These are phyloP conservation scores for Hypoxylon cercidicola DNA, from an alignment of 495 filamentous ascomycete species.

Conservation along the genomic window DNA sequence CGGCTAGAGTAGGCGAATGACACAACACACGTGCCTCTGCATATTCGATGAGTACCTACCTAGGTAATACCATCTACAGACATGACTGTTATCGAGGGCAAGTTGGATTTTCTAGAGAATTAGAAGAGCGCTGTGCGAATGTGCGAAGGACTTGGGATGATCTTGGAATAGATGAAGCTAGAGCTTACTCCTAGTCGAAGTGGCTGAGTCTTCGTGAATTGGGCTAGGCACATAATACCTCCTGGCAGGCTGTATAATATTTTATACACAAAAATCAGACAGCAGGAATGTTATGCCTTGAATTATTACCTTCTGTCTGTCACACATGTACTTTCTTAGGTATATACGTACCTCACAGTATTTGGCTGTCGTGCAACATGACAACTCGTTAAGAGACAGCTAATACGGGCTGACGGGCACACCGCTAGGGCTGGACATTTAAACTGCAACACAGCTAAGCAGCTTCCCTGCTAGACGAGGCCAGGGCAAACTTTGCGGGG, in stretches of 20 bases:
- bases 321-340: too few relatives aligned
- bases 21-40: constrained; percentile 14
- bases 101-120: neutral
- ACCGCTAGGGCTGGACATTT: constrained; percentile 1
- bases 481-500: neutral
- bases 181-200: constrained; percentile 10
- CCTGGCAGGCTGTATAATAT: neutral
- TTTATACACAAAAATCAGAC: too few relatives aligned
- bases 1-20: constrained; percentile 16
- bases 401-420: too few relatives aligned
- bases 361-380: too few relatives aligned
- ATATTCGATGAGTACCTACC: constrained; percentile 22
- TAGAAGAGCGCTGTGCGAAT: neutral
- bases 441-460: too few relatives aligned
- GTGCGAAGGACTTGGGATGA: neutral
- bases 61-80: neutral
- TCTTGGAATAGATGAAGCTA: constrained; percentile 4
- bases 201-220: constrained; percentile 14
- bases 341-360: too few relatives aligned
- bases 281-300: too few relatives aligned
- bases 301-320: too few relatives aligned
- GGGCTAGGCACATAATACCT: neutral
- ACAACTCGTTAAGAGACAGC: too few relatives aligned
- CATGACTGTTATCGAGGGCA: constrained; percentile 8
- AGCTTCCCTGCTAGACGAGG: neutral